Evolutionary conservation across 768 basidiomycete species (phyloP).

Genomic region (Podaxis sp.): DNA sequence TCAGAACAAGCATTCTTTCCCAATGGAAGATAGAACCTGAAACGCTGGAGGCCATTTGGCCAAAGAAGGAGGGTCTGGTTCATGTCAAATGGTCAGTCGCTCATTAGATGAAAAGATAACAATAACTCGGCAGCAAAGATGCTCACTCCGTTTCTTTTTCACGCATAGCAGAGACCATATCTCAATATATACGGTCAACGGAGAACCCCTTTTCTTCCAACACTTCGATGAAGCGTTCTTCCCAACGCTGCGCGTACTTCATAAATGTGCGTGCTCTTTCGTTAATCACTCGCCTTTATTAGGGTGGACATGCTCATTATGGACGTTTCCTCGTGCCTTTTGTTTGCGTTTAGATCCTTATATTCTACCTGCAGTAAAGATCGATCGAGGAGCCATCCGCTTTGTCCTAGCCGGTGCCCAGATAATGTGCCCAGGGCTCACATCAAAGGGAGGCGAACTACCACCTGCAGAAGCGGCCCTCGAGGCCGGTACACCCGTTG

Average conservation of each 20-base stretch:
- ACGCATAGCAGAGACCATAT: slow-evolving; percentile 87
- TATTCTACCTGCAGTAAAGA: slow-evolving; percentile 81
- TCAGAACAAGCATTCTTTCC: slow-evolving; percentile 75
- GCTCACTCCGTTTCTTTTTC: slow-evolving; percentile 21
- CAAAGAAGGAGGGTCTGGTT: slow-evolving; percentile 94
- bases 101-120: slow-evolving; percentile 14
- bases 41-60: slow-evolving; percentile 90
- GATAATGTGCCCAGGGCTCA: slow-evolving; percentile 98
- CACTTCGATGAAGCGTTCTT: slow-evolving; percentile 93
- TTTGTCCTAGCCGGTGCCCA: slow-evolving; percentile 92
- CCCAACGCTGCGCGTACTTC: slow-evolving; percentile 86
- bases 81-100: slow-evolving; percentile 88
- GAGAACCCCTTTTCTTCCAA: slow-evolving; percentile 91
- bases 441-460: slow-evolving; percentile 86
- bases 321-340: slow-evolving; percentile 12
- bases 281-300: neutral
- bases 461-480: slow-evolving; percentile 72
- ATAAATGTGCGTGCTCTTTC: slow-evolving; percentile 72
- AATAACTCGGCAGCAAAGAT: slow-evolving; percentile 12
- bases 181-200: slow-evolving; percentile 86
- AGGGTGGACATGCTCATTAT: slow-evolving; percentile 8
- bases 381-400: slow-evolving; percentile 97
- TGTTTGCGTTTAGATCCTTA: slow-evolving; percentile 69
- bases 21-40: slow-evolving; percentile 84
- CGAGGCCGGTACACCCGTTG: slow-evolving; percentile 76